Percentiles rank a stretch among this genome's conserved stretches.
These are phyloP conservation scores for Diphasiastrum complanatum DNA, from an alignment of 83 land plant species.

Conservation along the genomic window DNA sequence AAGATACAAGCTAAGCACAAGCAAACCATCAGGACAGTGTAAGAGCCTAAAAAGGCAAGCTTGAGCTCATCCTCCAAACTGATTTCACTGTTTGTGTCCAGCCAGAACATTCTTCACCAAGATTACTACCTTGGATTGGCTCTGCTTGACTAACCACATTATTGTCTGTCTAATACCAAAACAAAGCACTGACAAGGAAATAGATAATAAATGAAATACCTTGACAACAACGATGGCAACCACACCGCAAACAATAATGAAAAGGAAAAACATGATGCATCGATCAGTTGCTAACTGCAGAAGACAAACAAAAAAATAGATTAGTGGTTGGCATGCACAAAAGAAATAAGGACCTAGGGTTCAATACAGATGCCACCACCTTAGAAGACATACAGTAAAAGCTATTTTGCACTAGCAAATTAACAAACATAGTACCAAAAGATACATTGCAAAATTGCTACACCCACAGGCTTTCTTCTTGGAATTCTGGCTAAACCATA, in stretches of 20 bases:
- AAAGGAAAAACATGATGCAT: constrained; percentile 76
- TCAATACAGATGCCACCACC: too few species aligned
- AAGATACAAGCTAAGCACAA: too few species aligned
- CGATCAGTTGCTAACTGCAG: constrained; percentile 82
- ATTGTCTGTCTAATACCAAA: constrained; percentile 5
- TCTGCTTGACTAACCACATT: background rate
- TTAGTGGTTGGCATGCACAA: background rate
- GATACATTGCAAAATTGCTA: too few species aligned
- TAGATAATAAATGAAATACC: constrained; percentile 30
- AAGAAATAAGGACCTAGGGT: background rate
- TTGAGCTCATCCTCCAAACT: too few species aligned
- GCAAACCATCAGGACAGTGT: too few species aligned
- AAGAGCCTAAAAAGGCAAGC: too few species aligned
- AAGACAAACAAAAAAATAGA: background rate
- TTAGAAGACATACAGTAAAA: too few species aligned
- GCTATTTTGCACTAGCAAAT: too few species aligned
- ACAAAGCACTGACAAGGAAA: background rate
- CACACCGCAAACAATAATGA: constrained; percentile 72
- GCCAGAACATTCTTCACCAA: background rate
- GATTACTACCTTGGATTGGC: background rate
- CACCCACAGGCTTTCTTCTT: too few species aligned
- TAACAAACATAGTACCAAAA: too few species aligned
- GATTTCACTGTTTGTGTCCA: background rate
- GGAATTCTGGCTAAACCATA: too few species aligned
- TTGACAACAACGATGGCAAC: constrained; percentile 77